These are phyloP conservation scores for Parietaria judaica DNA, from an alignment of 306 rosid genomes.

Conservation along the genomic window DNA sequence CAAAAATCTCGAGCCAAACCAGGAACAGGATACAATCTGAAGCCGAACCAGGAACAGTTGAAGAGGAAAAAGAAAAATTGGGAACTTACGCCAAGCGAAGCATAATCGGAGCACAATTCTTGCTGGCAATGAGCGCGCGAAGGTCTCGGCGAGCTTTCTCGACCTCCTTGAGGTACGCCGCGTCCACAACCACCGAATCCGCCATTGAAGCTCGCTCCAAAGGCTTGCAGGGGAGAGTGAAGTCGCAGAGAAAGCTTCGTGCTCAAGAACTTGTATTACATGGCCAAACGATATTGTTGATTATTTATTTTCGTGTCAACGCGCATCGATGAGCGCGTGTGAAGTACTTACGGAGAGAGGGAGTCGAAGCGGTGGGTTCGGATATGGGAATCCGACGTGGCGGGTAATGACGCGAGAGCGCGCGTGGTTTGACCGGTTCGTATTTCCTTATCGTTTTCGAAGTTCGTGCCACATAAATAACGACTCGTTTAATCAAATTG, in stretches of 20 bases:
- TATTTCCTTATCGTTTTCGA: neutral
- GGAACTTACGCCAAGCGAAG: slow-evolving; percentile 45
- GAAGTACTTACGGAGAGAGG: neutral
- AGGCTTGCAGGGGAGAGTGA: too few relatives aligned
- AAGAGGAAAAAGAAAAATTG: neutral
- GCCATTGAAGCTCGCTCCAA: slow-evolving; percentile 29
- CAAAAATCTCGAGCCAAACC: too few relatives aligned
- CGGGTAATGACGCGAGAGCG: neutral
- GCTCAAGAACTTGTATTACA: too few relatives aligned
- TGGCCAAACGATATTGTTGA: too few relatives aligned
- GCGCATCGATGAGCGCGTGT: neutral
- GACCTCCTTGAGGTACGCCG: slow-evolving; percentile 38
- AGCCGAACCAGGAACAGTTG: neutral
- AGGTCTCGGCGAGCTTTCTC: slow-evolving; percentile 55
- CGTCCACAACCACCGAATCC: slow-evolving; percentile 23
- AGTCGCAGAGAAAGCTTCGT: too few relatives aligned
- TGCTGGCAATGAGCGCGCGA: slow-evolving; percentile 50
- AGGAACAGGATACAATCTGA: too few relatives aligned
- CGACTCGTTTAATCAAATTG: too few relatives aligned
- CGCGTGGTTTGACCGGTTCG: neutral
- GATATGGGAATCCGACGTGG: neutral
- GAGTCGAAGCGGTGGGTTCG: neutral
- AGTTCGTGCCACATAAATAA: neutral
- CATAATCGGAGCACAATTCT: slow-evolving; percentile 53
- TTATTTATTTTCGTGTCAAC: neutral